Conservation (phyloP, 1,139 yeast genomes). For the Sugiyamaella paludigena region DNA sequence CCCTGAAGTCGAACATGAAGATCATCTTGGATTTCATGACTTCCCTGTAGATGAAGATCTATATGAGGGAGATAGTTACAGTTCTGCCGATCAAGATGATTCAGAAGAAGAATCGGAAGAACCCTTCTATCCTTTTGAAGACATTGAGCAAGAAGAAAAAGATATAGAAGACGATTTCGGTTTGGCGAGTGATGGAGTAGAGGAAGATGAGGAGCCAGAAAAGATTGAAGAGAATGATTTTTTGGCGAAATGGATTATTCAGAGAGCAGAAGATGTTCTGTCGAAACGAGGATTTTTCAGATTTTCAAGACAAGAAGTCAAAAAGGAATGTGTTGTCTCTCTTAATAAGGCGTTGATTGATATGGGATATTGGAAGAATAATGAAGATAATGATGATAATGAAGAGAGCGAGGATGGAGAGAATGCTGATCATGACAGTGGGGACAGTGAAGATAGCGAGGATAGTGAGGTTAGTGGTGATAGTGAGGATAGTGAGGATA, state of each 20-base stretch:
- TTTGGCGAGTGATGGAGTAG: neutral
- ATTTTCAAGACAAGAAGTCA: neutral
- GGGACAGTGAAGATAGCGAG: neutral
- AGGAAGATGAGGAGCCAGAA: neutral
- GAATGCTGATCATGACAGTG: neutral
- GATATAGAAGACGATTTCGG: neutral
- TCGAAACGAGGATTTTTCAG: neutral
- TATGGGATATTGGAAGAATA: slow-evolving; percentile 1
- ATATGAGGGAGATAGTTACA: neutral
- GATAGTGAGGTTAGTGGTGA: neutral
- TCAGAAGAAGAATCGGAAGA: slow-evolving; percentile 1
- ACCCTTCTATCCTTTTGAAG: neutral
- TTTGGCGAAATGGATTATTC: neutral
- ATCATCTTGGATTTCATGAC: neutral
- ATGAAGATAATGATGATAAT: neutral
- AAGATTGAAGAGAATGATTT: neutral
- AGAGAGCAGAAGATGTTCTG: neutral
- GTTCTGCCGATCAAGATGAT: neutral
- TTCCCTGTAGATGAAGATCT: neutral
- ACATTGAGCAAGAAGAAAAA: neutral
- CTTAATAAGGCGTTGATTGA: neutral
- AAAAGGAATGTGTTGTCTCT: neutral
- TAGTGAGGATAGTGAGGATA: neutral
- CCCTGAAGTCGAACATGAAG: neutral
- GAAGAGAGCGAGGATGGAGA: slow-evolving; percentile 1